phyloP scores from a whole-genome alignment of 768 basidiomycete species.

The Pulveroboletus ravenelii region DNA sequence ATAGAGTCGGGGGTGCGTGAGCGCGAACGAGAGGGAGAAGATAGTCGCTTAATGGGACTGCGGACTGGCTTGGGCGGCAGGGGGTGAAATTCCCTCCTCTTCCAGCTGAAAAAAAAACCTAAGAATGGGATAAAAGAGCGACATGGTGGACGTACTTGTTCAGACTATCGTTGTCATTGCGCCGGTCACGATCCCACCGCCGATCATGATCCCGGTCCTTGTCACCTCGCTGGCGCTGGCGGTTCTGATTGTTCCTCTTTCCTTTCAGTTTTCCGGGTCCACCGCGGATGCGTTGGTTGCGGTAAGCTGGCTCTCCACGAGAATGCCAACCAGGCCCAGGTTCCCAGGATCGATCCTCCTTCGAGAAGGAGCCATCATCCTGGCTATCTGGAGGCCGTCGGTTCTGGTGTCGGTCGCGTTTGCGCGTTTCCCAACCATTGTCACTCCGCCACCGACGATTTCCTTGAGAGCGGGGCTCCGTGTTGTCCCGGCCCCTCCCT shows the following conservation, averaged over 20 bases:
- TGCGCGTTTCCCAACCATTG: slow-evolving; percentile 51
- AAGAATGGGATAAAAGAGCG: slow-evolving; percentile 6
- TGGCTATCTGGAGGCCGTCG: slow-evolving; percentile 29
- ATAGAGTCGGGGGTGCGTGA: slow-evolving; percentile 60
- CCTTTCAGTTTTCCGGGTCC: slow-evolving; percentile 34
- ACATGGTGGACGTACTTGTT: slow-evolving; percentile 58
- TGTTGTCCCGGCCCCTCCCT: slow-evolving; percentile 32
- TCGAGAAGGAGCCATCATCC: slow-evolving; percentile 19
- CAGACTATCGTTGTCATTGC: slow-evolving; percentile 57
- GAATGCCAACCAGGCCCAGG: slow-evolving; percentile 67
- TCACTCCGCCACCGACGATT: slow-evolving; percentile 33
- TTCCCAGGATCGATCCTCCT: slow-evolving; percentile 65
- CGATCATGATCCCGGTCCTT: slow-evolving; percentile 25
- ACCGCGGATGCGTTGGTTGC: slow-evolving; percentile 35
- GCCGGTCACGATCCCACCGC: slow-evolving; percentile 38
- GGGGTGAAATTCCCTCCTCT: slow-evolving; percentile 48
- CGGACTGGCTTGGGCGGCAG: slow-evolving; percentile 37
- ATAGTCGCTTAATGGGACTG: slow-evolving; percentile 36
- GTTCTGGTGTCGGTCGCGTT: slow-evolving; percentile 42
- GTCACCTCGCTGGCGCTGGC: slow-evolving; percentile 31
- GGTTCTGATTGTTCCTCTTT: slow-evolving; percentile 33
- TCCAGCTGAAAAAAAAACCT: slow-evolving; percentile 49
- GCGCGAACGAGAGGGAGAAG: slow-evolving; percentile 46
- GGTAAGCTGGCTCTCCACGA: slow-evolving; percentile 36
- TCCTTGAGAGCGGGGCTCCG: slow-evolving; percentile 31